A percentile compares a stretch with the other conserved stretches of the same genome.
Evolutionary conservation across 768 basidiomycete species (phyloP).

Genomic region (Naematelia aurantialba): DNA sequence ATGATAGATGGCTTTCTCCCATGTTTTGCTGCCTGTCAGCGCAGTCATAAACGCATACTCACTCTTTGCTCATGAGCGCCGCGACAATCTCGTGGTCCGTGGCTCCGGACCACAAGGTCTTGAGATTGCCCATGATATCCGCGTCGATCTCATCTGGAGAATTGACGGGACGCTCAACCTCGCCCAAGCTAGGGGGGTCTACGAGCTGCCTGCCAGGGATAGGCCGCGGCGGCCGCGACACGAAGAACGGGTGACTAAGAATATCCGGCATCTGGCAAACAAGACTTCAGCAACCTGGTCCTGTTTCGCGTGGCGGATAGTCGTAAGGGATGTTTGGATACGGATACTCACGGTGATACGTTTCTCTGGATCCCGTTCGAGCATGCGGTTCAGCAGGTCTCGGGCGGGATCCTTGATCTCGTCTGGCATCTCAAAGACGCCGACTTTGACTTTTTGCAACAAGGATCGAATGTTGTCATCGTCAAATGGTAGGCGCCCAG

Average conservation of each 20-base stretch:
- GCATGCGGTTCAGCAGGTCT: constrained; percentile 75
- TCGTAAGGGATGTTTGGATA: no score
- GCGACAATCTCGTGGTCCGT: constrained; percentile 69
- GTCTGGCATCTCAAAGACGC: constrained; percentile 68
- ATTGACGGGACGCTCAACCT: constrained; percentile 67
- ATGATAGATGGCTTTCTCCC: constrained; percentile 96
- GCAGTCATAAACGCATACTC: constrained; percentile 16
- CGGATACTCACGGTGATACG: constrained; percentile 61
- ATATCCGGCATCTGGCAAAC: constrained; percentile 63
- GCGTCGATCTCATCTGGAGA: constrained; percentile 68
- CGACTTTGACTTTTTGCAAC: constrained; percentile 74
- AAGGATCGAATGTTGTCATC: constrained; percentile 74
- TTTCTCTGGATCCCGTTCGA: constrained; percentile 66
- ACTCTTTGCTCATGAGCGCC: constrained; percentile 59
- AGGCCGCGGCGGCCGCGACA: constrained; percentile 53
- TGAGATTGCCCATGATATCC: constrained; percentile 84
- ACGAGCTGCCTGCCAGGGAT: constrained; percentile 48
- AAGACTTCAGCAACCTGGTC: background rate
- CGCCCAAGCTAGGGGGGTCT: constrained; percentile 61
- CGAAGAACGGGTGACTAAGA: constrained; percentile 72
- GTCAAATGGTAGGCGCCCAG: constrained; percentile 86
- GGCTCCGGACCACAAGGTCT: constrained; percentile 83
- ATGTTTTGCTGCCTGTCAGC: constrained; percentile 63
- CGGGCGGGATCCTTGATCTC: constrained; percentile 67
- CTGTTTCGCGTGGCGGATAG: no score